A percentile compares a stretch with the other conserved stretches of the same genome.
Evolutionary conservation across 768 basidiomycete genomes (phyloP).

Genomic region (Cantharellus cinnabarinus): DNA sequence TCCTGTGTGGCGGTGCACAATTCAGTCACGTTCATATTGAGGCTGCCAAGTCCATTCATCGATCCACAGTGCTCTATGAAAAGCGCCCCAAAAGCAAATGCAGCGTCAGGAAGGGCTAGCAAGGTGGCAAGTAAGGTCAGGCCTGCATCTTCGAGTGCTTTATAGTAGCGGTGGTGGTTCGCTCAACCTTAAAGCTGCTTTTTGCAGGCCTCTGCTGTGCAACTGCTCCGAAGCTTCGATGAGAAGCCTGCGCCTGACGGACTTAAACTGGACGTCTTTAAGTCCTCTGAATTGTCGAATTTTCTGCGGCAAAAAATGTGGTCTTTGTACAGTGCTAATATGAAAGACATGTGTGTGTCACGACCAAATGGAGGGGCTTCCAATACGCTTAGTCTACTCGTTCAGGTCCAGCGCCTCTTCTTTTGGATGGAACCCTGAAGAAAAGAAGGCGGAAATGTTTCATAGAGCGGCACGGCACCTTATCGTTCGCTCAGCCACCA

Average conservation of each 20-base stretch:
- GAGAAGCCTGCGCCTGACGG: not conserved
- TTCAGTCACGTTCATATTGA: not conserved
- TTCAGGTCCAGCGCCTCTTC: not conserved
- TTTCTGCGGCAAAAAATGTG: conserved; percentile 7
- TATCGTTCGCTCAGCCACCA: conserved; percentile 1
- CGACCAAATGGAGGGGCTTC: too few relatives aligned
- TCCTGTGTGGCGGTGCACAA: not conserved
- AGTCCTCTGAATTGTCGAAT: conserved; percentile 18
- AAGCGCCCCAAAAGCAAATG: too few relatives aligned
- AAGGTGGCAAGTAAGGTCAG: not conserved
- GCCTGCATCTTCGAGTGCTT: not conserved
- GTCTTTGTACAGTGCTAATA: conserved; percentile 11
- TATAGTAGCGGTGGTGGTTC: not conserved
- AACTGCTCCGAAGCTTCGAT: not conserved
- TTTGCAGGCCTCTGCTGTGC: not conserved
- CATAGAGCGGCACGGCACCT: conserved; percentile 12
- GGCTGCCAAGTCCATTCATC: not conserved
- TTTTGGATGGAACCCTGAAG: conserved; percentile 6
- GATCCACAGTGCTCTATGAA: too few relatives aligned
- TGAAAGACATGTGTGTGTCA: conserved; percentile 8
- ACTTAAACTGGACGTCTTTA: conserved; percentile 10
- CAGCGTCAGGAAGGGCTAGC: not conserved
- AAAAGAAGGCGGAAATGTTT: conserved; percentile 14
- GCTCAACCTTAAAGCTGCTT: not conserved
- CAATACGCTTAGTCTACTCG: too few relatives aligned